Evolutionary conservation across 768 basidiomycete genomes (phyloP).

Genomic region (Leccinum subgranulosum): DNA sequence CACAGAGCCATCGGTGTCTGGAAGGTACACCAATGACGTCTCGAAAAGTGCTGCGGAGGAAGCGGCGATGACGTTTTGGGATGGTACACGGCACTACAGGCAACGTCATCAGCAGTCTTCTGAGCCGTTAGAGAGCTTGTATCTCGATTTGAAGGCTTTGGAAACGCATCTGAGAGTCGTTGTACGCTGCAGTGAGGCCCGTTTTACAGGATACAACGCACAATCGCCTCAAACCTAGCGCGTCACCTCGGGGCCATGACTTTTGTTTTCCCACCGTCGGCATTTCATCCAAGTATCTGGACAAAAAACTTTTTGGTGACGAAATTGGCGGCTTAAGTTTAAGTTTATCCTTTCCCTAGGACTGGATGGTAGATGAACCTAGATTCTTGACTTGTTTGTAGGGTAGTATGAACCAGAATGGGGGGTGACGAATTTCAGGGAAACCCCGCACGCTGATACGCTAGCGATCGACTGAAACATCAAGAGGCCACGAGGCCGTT

Average conservation of each 20-base stretch:
- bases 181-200: not conserved
- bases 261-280: no score
- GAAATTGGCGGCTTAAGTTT: no score
- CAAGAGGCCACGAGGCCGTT: not conserved
- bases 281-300: no score
- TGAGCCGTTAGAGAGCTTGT: slow-evolving; percentile 24
- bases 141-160: not conserved
- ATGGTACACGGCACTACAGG: slow-evolving; percentile 34
- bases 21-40: slow-evolving; percentile 42
- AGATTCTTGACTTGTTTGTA: not conserved
- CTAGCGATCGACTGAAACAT: not conserved
- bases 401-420: not conserved
- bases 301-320: no score
- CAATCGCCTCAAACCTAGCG: no score
- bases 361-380: not conserved
- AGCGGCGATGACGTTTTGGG: not conserved
- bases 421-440: not conserved
- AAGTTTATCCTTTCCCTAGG: no score
- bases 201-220: no score
- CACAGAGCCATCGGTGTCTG: slow-evolving; percentile 33
- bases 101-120: slow-evolving; percentile 28
- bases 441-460: not conserved
- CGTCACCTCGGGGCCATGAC: no score
- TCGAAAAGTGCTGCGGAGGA: slow-evolving; percentile 28
- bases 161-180: not conserved